phyloP scores from a whole-genome alignment of 2,329 filamentous ascomycete species.

The Aspergillus quadricinctus region DNA sequence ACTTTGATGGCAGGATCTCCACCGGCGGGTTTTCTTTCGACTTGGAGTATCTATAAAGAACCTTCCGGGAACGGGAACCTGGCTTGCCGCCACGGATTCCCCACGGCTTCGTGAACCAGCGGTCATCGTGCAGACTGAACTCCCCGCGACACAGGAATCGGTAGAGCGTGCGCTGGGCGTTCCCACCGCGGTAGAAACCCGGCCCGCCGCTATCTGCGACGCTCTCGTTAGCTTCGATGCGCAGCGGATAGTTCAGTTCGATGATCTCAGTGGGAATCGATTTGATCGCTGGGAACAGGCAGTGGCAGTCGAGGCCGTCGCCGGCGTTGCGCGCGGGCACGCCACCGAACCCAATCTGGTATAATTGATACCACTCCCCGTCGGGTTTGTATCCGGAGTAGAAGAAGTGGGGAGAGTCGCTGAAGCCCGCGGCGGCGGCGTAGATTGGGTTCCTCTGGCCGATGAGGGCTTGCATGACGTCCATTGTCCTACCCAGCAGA shows the following conservation, averaged over 20 bases:
- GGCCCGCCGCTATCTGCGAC: slow-evolving; percentile 47
- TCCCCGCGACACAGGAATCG: slow-evolving; percentile 45
- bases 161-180: slow-evolving; percentile 47
- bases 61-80: slow-evolving; percentile 41
- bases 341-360: slow-evolving; percentile 50
- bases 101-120: slow-evolving; percentile 50
- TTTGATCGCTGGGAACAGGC: slow-evolving; percentile 49
- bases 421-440: slow-evolving; percentile 48
- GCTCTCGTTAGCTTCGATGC: slow-evolving; percentile 47
- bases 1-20: slow-evolving; percentile 43
- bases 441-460: slow-evolving; percentile 45
- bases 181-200: slow-evolving; percentile 46
- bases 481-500: slow-evolving; percentile 45
- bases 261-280: slow-evolving; percentile 48
- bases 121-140: slow-evolving; percentile 47
- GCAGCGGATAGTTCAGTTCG: slow-evolving; percentile 46
- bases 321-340: slow-evolving; percentile 46
- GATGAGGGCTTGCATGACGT: slow-evolving; percentile 49
- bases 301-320: slow-evolving; percentile 49
- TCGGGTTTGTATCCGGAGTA: slow-evolving; percentile 48
- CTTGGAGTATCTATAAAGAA: slow-evolving; percentile 40
- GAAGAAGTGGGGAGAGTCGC: slow-evolving; percentile 49
- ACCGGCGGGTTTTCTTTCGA: slow-evolving; percentile 28
- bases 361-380: slow-evolving; percentile 48
- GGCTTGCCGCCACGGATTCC: slow-evolving; percentile 46